Evolutionary conservation across 129 eudicot species (phyloP), one percentile per base, ranked within the genome.

Genomic region (Rutidosis leptorrhynchoides): DNA sequence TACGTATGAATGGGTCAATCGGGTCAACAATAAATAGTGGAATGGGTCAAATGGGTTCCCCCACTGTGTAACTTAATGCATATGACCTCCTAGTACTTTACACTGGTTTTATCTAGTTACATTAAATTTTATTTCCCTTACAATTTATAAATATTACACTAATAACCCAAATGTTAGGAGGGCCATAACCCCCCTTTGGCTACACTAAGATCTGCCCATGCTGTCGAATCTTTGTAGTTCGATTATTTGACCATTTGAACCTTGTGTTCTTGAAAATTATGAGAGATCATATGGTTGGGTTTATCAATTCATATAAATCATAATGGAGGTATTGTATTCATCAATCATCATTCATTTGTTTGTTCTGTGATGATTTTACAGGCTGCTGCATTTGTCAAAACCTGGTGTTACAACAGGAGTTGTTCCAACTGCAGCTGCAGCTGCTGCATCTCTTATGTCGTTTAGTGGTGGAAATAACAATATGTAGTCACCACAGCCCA

Each of bases 391-490:
- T 83, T 82, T 91, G 71, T 87, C 97, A 42, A 91, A 91, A 80
- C 97, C 96, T 1, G 96, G 97, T 20, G 79, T 85, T 74, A 71
- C 88, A 63, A 91, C 96, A 3, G 96, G 97, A 57, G 94, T 91
- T 58, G 97, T 91, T 69, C 96, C 94, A 20, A 91, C 90, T 46
- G 96, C 97, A 67, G 97, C 97, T 11, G 96, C 96, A 2, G 97
- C 97, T 1, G 96, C 96, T 43, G 97, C 96, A 15, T 91, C 97
- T 70, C 87, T 91, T 56, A 85, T 91, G 94, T 85, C 96, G 22
- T 94, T 84, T 40, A 40, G 27, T 72, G 89, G 96, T 53, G 88
- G 97, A 71, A 83, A 89, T 58, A 81, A 87, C 20, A 80, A 87
- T 15, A 78, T 90, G 72, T 90, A 87, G 55, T 21, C 23, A 55